These are phyloP conservation scores for Stephanodiscus triporus DNA, from an alignment of 108 stramenopile species.

Conservation along the genomic window DNA sequence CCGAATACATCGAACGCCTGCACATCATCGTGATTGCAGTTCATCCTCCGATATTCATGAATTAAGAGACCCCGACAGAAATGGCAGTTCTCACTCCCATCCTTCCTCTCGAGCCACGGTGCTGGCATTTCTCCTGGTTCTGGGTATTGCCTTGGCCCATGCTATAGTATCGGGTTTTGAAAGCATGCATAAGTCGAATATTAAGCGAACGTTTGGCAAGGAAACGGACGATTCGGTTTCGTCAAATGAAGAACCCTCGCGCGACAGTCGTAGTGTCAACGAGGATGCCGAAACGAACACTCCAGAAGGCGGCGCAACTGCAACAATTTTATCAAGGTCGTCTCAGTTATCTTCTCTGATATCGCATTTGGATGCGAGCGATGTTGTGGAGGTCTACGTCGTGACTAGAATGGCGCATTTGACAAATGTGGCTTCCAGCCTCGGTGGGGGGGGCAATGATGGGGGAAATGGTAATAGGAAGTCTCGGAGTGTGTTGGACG, in stretches of 20 bases:
- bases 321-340: slow-evolving; percentile 40
- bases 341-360: slow-evolving; percentile 61
- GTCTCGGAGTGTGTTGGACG: slow-evolving; percentile 12
- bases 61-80: neutral
- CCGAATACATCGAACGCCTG: neutral
- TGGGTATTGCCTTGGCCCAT: slow-evolving; percentile 28
- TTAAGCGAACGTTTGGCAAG: neutral
- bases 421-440: slow-evolving; percentile 37
- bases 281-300: slow-evolving; percentile 5
- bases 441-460: neutral
- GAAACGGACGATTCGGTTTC: neutral
- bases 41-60: neutral
- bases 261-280: slow-evolving; percentile 24
- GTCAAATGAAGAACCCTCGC: neutral
- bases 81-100: neutral
- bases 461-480: slow-evolving; percentile 8
- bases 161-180: slow-evolving; percentile 30
- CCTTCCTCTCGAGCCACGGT: slow-evolving; percentile 14
- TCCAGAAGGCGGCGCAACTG: slow-evolving; percentile 21
- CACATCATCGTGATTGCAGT: neutral
- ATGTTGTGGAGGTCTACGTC: slow-evolving; percentile 81
- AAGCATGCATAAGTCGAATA: slow-evolving; percentile 21
- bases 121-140: slow-evolving; percentile 18
- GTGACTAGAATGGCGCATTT: slow-evolving; percentile 62
- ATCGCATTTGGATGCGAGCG: slow-evolving; percentile 75